Conservation (phyloP, 1,284 basidiomycete genomes). For the Spongiforma sp. region DNA sequence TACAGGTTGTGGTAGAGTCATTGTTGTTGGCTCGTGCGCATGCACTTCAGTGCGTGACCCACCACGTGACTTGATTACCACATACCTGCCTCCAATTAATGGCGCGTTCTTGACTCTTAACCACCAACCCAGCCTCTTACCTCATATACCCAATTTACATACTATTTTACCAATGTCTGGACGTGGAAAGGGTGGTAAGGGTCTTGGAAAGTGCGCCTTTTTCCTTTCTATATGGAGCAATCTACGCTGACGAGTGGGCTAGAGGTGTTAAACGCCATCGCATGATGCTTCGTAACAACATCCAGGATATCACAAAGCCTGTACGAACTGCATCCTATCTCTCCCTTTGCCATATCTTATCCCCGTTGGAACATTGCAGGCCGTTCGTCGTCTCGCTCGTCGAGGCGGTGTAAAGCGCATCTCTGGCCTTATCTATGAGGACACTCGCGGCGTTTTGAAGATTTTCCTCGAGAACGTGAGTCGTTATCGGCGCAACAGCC, state of each 20-base stretch:
- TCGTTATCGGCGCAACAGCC: slow-evolving; percentile 3
- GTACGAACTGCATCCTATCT: slow-evolving; percentile 71
- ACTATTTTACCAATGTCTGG: slow-evolving; percentile 42
- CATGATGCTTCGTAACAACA: slow-evolving; percentile 78
- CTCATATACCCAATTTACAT: slow-evolving; percentile 12
- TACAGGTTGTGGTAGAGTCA: no score
- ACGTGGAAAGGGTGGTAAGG: slow-evolving; percentile 51
- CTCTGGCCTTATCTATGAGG: slow-evolving; percentile 84
- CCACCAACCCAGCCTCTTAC: slow-evolving; percentile 24
- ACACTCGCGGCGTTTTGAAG: slow-evolving; percentile 86
- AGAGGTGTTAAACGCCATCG: slow-evolving; percentile 79
- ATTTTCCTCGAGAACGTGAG: slow-evolving; percentile 73
- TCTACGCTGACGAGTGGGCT: slow-evolving; percentile 52
- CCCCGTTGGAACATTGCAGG: slow-evolving; percentile 40
- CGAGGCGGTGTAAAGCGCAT: slow-evolving; percentile 89
- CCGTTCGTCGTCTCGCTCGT: slow-evolving; percentile 87
- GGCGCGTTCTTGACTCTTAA: slow-evolving; percentile 22
- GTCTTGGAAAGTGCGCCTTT: slow-evolving; percentile 32
- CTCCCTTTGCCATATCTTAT: slow-evolving; percentile 49
- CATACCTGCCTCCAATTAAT: slow-evolving; percentile 38
- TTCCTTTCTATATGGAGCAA: slow-evolving; percentile 36
- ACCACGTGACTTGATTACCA: slow-evolving; percentile 30
- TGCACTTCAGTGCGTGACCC: no score
- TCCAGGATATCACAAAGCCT: slow-evolving; percentile 69
- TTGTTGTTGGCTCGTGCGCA: no score